Conservation (phyloP, 2,329 filamentous ascomycete species). For the Phaeoacremonium minimum region DNA sequence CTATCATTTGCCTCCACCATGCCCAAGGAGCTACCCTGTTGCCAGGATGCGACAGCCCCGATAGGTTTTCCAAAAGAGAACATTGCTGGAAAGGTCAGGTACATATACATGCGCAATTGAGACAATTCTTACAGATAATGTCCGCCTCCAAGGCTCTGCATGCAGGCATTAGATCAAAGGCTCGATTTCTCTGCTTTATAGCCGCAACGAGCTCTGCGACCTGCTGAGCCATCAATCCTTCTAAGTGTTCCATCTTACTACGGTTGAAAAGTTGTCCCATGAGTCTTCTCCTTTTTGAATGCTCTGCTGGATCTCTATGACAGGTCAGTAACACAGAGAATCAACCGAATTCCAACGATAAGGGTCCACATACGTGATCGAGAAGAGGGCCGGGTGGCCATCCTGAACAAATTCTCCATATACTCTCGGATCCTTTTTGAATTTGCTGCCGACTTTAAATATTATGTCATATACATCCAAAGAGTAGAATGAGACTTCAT, state of each 20-base stretch:
- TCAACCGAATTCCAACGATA: background rate
- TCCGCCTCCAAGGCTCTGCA: constrained; percentile 6
- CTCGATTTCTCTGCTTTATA: background rate
- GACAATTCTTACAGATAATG: constrained; percentile 2
- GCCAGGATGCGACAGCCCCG: constrained; percentile 16
- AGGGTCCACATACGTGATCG: constrained; percentile 14
- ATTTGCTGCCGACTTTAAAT: constrained; percentile 17
- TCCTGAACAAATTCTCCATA: constrained; percentile 22
- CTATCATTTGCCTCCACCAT: constrained; percentile 21
- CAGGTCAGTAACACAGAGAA: constrained; percentile 2
- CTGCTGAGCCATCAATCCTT: constrained; percentile 16
- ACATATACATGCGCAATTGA: fast-evolving
- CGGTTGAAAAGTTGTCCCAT: constrained; percentile 21
- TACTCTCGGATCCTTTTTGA: constrained; percentile 17
- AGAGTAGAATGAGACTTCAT: constrained; percentile 20
- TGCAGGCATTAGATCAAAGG: constrained; percentile 3
- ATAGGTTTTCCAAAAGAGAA: constrained; percentile 20
- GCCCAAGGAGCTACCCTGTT: constrained; percentile 10
- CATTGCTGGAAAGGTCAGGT: constrained; percentile 10
- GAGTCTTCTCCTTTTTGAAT: constrained; percentile 19
- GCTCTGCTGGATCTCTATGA: constrained; percentile 16
- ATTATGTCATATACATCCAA: constrained; percentile 16
- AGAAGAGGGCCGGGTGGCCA: constrained; percentile 20
- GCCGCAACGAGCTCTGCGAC: constrained; percentile 10
- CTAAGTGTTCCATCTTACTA: constrained; percentile 17